Conservation (phyloP, 1,139 yeast genomes). For the Pichia sp. region DNA sequence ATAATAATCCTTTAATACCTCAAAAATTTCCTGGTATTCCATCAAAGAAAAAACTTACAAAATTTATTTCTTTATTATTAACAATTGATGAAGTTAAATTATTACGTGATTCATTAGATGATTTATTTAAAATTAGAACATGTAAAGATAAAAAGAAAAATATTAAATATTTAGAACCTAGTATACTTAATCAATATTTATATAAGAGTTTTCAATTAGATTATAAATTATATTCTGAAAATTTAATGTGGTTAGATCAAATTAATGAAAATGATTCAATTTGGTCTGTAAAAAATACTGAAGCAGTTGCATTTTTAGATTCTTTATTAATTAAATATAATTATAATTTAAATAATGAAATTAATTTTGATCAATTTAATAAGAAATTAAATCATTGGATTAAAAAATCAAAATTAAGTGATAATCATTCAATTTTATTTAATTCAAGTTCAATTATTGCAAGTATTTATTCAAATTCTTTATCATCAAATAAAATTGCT, state of each 20-base stretch:
- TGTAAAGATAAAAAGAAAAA: constrained; percentile 1
- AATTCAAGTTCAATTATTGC: constrained; percentile 14
- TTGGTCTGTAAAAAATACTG: constrained; percentile 18
- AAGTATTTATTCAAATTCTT: constrained; percentile 12
- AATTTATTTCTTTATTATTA: constrained; percentile 30
- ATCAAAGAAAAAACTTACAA: constrained; percentile 29
- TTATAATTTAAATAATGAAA: constrained; percentile 4
- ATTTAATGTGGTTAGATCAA: constrained; percentile 15
- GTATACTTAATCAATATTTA: constrained; percentile 20
- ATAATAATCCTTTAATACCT: constrained; percentile 36
- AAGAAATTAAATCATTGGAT: constrained; percentile 16
- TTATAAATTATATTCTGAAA: constrained; percentile 12
- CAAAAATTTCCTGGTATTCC: constrained; percentile 33
- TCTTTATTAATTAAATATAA: constrained; percentile 17
- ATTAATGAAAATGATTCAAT: constrained; percentile 12
- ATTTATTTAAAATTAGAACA: constrained; percentile 11
- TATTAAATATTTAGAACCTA: constrained; percentile 13
- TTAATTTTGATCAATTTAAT: constrained; percentile 15
- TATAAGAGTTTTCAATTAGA: constrained; percentile 25
- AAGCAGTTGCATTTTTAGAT: constrained; percentile 23
- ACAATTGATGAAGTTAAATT: constrained; percentile 28
- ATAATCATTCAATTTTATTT: constrained; percentile 10
- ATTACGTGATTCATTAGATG: constrained; percentile 7
- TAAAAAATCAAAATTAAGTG: constrained; percentile 13
- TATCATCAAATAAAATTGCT: constrained; percentile 6